Percentiles rank a stretch among this genome's conserved stretches.
phyloP scores from a whole-genome alignment of 2,329 filamentous ascomycete species.

The Talaromyces sp. region DNA sequence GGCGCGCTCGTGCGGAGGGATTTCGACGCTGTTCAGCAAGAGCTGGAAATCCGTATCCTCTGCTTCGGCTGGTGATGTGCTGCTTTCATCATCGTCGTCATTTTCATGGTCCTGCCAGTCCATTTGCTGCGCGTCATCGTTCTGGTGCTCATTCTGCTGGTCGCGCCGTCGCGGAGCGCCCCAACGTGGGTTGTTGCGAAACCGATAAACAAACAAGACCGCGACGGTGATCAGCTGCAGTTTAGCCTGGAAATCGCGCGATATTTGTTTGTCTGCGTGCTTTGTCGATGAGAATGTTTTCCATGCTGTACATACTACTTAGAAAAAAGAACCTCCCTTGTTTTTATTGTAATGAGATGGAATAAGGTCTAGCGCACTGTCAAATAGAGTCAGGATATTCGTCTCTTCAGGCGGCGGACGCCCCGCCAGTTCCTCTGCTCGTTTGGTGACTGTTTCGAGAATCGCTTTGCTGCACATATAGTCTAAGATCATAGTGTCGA shows the following conservation, averaged over 20 bases:
- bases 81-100: too few relatives aligned
- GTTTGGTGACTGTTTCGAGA: slow-evolving; percentile 35
- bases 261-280: slow-evolving; percentile 29
- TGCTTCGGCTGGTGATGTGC: not conserved
- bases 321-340: not conserved
- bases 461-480: slow-evolving; percentile 48
- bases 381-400: slow-evolving; percentile 19
- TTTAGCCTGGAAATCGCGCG: slow-evolving; percentile 42
- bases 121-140: too few relatives aligned
- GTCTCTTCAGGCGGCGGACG: slow-evolving; percentile 13
- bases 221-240: slow-evolving; percentile 44
- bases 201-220: slow-evolving; percentile 39
- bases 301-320: slow-evolving; percentile 31
- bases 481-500: slow-evolving; percentile 53
- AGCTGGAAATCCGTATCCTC: not conserved
- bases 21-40: slow-evolving; percentile 21
- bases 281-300: slow-evolving; percentile 35
- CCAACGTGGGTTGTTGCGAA: slow-evolving; percentile 15
- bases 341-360: not conserved
- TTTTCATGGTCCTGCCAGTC: too few relatives aligned
- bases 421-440: slow-evolving; percentile 7
- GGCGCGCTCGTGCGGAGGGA: slow-evolving; percentile 17
- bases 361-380: too few relatives aligned
- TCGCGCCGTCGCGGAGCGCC: not conserved
- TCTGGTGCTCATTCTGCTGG: too few relatives aligned